phyloP scores from a whole-genome alignment of 208 protist genomes.

The Crithidia acanthocephali region DNA sequence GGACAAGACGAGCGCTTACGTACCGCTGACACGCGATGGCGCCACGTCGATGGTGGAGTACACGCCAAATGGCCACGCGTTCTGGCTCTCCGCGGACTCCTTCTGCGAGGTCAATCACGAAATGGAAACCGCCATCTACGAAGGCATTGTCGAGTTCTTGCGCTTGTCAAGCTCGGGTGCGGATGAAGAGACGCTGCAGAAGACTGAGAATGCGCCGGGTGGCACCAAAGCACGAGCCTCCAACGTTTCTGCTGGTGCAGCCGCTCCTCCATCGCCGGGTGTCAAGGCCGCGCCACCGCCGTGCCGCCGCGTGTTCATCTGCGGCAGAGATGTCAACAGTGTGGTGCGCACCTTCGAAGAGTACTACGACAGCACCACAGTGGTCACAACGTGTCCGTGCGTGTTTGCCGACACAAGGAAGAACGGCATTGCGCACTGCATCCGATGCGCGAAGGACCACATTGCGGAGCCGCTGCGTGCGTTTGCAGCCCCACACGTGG shows the following conservation, averaged over 20 bases:
- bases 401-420: constrained; percentile 34
- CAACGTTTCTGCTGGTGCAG: too few species aligned
- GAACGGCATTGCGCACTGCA: constrained; percentile 36
- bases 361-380: constrained; percentile 30
- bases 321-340: constrained; percentile 47
- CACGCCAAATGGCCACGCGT: constrained; percentile 45
- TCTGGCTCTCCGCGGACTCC: constrained; percentile 43
- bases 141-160: constrained; percentile 39
- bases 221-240: too few species aligned
- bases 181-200: too few species aligned
- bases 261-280: too few species aligned
- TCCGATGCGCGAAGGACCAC: constrained; percentile 22
- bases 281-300: background rate
- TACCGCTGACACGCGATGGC: constrained; percentile 28
- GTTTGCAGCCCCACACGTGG: background rate
- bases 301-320: constrained; percentile 38
- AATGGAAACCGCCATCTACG: constrained; percentile 56
- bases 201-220: too few species aligned
- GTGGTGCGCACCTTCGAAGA: constrained; percentile 37
- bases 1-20: constrained; percentile 37
- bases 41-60: constrained; percentile 28
- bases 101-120: constrained; percentile 59
- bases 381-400: constrained; percentile 40
- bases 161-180: constrained; percentile 7
- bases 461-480: constrained; percentile 9